These are phyloP conservation scores for Tephrocybe sp. DNA, from an alignment of 768 basidiomycete species.

Conservation along the genomic window DNA sequence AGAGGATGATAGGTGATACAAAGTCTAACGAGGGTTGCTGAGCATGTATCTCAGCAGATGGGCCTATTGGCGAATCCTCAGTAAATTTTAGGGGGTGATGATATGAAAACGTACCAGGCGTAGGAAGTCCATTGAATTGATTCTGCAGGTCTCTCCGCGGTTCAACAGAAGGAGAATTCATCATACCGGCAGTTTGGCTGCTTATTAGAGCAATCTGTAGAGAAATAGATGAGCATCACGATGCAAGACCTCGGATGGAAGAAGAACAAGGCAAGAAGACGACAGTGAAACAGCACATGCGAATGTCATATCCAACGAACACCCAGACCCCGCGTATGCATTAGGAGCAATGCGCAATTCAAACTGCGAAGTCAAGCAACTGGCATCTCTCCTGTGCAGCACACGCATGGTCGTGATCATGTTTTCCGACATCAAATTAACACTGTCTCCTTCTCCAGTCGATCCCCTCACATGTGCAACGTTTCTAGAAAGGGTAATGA, in stretches of 20 bases:
- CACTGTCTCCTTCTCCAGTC: neutral
- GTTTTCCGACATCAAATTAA: neutral
- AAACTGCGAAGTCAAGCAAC: too few species aligned
- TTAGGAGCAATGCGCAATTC: too few species aligned
- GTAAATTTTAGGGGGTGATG: neutral
- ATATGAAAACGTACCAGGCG: conserved; percentile 49
- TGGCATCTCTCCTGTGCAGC: neutral
- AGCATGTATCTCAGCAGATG: conserved; percentile 66
- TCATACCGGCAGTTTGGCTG: conserved; percentile 37
- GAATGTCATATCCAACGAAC: too few species aligned
- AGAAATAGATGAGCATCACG: neutral
- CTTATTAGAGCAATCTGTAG: conserved; percentile 67
- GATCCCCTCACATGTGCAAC: neutral
- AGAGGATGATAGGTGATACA: conserved; percentile 59
- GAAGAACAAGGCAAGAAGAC: neutral
- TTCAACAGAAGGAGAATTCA: conserved; percentile 29
- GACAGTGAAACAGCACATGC: too few species aligned
- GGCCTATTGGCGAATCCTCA: conserved; percentile 33
- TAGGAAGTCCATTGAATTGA: conserved; percentile 56
- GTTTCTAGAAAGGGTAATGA: neutral
- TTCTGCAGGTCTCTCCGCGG: conserved; percentile 25
- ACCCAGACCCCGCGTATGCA: too few species aligned
- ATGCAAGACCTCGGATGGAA: neutral
- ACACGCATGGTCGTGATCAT: neutral
- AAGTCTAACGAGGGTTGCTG: conserved; percentile 54